Base-by-base conservation (phyloP, 495 filamentous ascomycete species). In the Achaetomiella virescens region DNA sequence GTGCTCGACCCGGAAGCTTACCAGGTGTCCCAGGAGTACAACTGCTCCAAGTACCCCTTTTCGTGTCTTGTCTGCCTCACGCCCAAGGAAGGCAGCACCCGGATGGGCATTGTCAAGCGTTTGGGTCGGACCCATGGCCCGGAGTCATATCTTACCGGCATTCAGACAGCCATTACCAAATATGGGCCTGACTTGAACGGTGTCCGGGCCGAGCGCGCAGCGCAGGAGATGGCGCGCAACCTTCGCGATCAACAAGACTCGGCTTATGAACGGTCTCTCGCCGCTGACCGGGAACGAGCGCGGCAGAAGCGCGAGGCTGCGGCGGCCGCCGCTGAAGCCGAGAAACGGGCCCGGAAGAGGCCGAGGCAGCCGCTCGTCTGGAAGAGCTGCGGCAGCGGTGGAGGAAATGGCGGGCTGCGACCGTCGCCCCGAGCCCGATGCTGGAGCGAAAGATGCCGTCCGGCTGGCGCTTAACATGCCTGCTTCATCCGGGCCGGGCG, bases 1-100 rank as follows among this genome's bases (percentile, higher is more conserved):
- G 86, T 97, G 1, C 83, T 87, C 58, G 93, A 98, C 64, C 84
- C 90, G 5, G 93, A 98, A 69, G 87, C 91, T 6, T 97, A 95
- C 66, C 90, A 97, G 67, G 89, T 96, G 22, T 81, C 90, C 31
- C 81, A 80, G 31, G 86, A 89, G 27, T 81, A 97, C 52, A 82
- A 83, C 61, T 90, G 86, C 68, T 92, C 86, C 61, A 93, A 93
- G 63, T 96, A 90, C 65, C 93, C 93, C 5, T 96, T 91, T 66
- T 84, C 87, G 0, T 89, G 84, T 29, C 73, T 96, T 0, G 82
- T 96, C 24, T 87, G 85, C 25, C 87, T 96, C 53, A 95, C 90
- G 0, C 89, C 92, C 0, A 72, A 83, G 57, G 83, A 88, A 12
- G 88, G 86, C 5, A 86, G 85, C 54, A 87, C 86, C 0, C 81